Evolutionary conservation across 345 rosid genomes (phyloP), one percentile per base, ranked within the genome.

Genomic region (Eucalyptus sideroxylon): DNA sequence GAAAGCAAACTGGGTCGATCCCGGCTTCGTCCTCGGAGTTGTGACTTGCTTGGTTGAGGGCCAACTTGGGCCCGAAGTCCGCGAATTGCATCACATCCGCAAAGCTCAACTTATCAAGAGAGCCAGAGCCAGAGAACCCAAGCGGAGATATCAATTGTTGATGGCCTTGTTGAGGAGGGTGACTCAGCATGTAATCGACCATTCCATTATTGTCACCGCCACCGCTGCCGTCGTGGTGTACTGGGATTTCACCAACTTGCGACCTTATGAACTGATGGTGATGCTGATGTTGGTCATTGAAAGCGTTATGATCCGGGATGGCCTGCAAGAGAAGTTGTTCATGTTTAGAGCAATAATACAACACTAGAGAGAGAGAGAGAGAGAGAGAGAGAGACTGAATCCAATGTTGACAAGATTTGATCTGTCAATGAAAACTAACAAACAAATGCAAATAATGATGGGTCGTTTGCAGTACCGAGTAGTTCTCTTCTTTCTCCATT

Each of bases 41-140:
- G 89, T 90, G 85, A 15, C 47, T 93, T 83, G 95, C 92, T 51
- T 95, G 98, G 89, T 95, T 97, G 72, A 96, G 91, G 30, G 94
- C 94, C 72, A 95, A 72, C 92, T 96, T 96, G 3, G 99, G 96
- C 69, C 99, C 97, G 3, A 95, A 98, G 89, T 97, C 99, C 1
- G 98, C 95, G 56, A 98, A 96, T 55, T 96, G 99, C 99, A 97
- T 96, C 90, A 96, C 97, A 88, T 97, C 99, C 7, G 97, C 96
- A 21, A 97, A 97, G 92, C 96, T 95, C 88, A 95, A 88, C 88
- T 94, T 96, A 62, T 97, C 99, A 10, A 96, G 92, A 67, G 96
- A 91, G 87, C 93, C 67, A 31, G 97, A 91, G 51, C 93, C 90
- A 27, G 93, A 91, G 83, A 94, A 93, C 83, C 94, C 94, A 3